These are phyloP conservation scores for Liriodendron chinense DNA, from an alignment of 164 flowering plant genomes.

Conservation along the genomic window DNA sequence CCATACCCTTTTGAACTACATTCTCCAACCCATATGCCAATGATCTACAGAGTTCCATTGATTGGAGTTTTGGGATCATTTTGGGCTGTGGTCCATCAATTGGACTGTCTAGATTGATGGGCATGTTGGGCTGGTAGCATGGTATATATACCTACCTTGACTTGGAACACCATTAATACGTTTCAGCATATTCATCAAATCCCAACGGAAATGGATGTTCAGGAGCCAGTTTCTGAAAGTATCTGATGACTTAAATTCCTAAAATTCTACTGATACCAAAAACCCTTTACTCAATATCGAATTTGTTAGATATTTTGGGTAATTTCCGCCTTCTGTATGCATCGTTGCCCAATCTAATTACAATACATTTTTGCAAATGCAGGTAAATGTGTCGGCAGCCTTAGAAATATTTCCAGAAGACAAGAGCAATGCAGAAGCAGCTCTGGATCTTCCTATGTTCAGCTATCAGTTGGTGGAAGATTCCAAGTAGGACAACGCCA, in stretches of 20 bases:
- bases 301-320: background rate
- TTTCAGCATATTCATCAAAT: background rate
- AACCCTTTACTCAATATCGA: no score
- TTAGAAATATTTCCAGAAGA: constrained; percentile 33
- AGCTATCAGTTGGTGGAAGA: constrained; percentile 10
- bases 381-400: constrained; percentile 13
- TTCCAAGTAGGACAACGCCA: background rate
- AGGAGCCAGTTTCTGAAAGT: no score
- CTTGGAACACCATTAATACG: background rate
- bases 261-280: no score
- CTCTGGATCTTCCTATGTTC: constrained; percentile 39
- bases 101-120: background rate
- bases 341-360: background rate
- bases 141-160: background rate
- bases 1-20: no score
- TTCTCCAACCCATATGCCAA: no score
- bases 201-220: no score
- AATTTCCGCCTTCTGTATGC: background rate
- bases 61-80: background rate
- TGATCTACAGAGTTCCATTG: no score
- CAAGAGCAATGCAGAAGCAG: constrained; percentile 32
- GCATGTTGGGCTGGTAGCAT: background rate
- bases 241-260: no score
- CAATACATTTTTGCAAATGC: constrained; percentile 2
- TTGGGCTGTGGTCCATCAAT: background rate